Percentiles rank a stretch among this genome's conserved stretches.
Evolutionary conservation across 108 stramenopile species (phyloP).

Genomic region (Skeletonema marinoi): DNA sequence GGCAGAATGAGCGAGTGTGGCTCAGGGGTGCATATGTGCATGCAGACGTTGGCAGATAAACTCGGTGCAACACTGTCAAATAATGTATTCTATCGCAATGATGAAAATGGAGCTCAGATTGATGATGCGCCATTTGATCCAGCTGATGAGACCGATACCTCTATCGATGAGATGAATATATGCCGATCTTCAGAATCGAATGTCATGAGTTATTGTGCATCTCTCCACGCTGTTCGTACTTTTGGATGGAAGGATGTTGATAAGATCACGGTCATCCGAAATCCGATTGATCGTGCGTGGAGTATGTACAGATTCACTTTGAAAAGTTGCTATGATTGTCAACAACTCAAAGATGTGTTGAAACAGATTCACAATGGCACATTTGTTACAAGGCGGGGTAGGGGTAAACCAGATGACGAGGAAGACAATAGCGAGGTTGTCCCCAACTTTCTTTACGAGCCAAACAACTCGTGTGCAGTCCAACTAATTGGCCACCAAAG

Average conservation of each 20-base stretch:
- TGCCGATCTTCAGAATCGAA: conserved; percentile 42
- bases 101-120: conserved; percentile 19
- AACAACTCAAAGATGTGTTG: conserved; percentile 63
- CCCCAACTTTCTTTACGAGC: conserved; percentile 29
- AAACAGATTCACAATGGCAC: conserved; percentile 54
- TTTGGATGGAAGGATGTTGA: conserved; percentile 69
- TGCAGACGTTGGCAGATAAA: conserved; percentile 28
- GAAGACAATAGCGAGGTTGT: neutral
- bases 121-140: conserved; percentile 37
- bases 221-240: conserved; percentile 54
- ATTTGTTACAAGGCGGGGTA: conserved; percentile 5
- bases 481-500: conserved; percentile 76
- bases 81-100: conserved; percentile 47
- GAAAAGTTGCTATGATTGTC: conserved; percentile 65
- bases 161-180: conserved; percentile 36
- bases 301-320: conserved; percentile 79
- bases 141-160: conserved; percentile 25
- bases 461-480: conserved; percentile 47
- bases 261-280: conserved; percentile 70
- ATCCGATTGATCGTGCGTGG: conserved; percentile 86
- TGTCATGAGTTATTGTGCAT: conserved; percentile 74
- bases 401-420: neutral
- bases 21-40: conserved; percentile 16
- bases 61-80: conserved; percentile 35
- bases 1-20: conserved; percentile 45